Base-by-base conservation (phyloP, 139 green algal genomes). In the Haematococcus sp. region DNA sequence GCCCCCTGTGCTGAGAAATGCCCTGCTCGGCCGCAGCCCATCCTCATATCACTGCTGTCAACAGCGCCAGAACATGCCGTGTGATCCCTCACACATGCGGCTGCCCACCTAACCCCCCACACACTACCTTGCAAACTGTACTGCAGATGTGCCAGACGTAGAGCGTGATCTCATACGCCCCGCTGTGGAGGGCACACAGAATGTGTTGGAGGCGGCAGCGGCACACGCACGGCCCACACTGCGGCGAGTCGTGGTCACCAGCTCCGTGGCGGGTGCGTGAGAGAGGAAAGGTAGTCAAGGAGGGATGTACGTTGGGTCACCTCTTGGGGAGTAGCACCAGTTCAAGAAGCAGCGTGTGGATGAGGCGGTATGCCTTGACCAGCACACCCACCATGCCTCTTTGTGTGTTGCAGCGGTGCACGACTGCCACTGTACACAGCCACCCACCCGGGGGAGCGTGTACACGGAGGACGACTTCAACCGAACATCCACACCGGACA, bases 401-500 rank as follows among this genome's bases (percentile, higher is more conserved):
- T n/a, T 75, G 20, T 55, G 5, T 54, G 32, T 44, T 61, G 82
- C 87, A 89, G 89, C 88, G 60, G 79, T 86, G 34, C 79, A 84
- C 64, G 79, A 88, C 79, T 82, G 76, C 49, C 23, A 83, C 76
- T 71, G 80, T 43, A 84, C 79, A 40, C 76, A 76, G 31, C 68
- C 76, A 20, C 89, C 88, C 4, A 78, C 70, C 33, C 76, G 78
- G 22, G 81, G 81, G 46, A 69, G 65, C 52, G 25, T 74, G 2
- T 92, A 90, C 77, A 86, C 54, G 2, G 91, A 94, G 74, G 89
- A 83, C 1, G 91, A 96, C 69, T 96, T 90, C 88, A 96, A 95
- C 58, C 55, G 74, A 9, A 76, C 81, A 1, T 87, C 79, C 16
- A 81, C 80, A 0, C 31, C 90, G 5, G 76, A 88, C 32, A 75